phyloP scores from a whole-genome alignment of 2,329 filamentous ascomycete species.

The Neofusicoccum sp. region DNA sequence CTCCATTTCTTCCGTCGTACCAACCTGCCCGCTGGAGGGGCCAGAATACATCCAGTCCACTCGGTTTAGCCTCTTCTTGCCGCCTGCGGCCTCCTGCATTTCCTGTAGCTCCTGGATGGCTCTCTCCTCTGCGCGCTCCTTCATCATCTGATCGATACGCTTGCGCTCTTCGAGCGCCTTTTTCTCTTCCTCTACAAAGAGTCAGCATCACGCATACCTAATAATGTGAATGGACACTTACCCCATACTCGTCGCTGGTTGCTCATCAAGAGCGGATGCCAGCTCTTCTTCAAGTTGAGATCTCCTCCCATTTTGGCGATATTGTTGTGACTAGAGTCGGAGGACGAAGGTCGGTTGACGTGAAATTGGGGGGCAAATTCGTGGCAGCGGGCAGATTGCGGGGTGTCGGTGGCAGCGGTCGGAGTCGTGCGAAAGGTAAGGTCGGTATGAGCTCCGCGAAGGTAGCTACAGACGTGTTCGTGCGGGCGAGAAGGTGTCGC shows the following conservation, averaged over 20 bases:
- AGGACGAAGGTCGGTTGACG: not conserved
- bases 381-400: not conserved
- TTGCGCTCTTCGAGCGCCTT: slow-evolving; percentile 94
- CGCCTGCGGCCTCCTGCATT: slow-evolving; percentile 84
- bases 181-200: slow-evolving; percentile 68
- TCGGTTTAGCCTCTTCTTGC: slow-evolving; percentile 72
- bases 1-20: slow-evolving; percentile 77
- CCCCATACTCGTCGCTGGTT: slow-evolving; percentile 85
- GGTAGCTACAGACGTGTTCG: not conserved
- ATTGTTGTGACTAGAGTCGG: not conserved
- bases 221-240: not conserved
- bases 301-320: slow-evolving; percentile 79
- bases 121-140: slow-evolving; percentile 91
- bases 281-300: slow-evolving; percentile 88
- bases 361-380: not conserved
- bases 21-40: slow-evolving; percentile 69
- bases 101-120: slow-evolving; percentile 87
- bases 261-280: slow-evolving; percentile 85
- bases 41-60: slow-evolving; percentile 99
- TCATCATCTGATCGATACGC: slow-evolving; percentile 83
- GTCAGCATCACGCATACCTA: not conserved
- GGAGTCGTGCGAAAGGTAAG: not conserved
- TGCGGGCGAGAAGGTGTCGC: not conserved
- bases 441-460: not conserved
- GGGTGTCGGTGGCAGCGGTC: not conserved